A percentile compares a stretch with the other conserved stretches of the same genome.
phyloP scores from a whole-genome alignment of 2,329 filamentous ascomycete species.

The Cordyceps tenuipes region DNA sequence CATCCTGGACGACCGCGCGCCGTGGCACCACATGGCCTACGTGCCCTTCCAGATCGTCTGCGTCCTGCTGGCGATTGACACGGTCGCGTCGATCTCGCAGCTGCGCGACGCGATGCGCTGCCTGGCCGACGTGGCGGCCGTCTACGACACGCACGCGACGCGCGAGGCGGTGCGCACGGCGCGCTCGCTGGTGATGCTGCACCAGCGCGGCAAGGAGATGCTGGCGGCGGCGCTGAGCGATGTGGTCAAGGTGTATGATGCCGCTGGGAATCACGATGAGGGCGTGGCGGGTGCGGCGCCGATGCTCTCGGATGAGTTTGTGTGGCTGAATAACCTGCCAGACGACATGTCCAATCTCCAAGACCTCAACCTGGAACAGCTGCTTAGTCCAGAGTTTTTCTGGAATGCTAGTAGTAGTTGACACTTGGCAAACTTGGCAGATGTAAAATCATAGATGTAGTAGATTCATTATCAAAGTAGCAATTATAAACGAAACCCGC shows the following conservation, averaged over 20 bases:
- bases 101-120: slow-evolving; percentile 43
- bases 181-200: slow-evolving; percentile 42
- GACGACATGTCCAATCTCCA: slow-evolving; percentile 36
- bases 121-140: slow-evolving; percentile 31
- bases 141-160: slow-evolving; percentile 39
- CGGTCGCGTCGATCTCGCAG: slow-evolving; percentile 35
- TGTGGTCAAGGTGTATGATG: slow-evolving; percentile 26
- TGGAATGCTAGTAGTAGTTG: slow-evolving; percentile 13
- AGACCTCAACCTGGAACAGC: slow-evolving; percentile 35
- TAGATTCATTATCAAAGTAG: background rate
- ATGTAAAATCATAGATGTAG: background rate
- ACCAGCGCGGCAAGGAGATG: slow-evolving; percentile 42
- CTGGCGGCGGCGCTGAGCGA: slow-evolving; percentile 28
- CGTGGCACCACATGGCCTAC: slow-evolving; percentile 53
- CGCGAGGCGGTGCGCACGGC: slow-evolving; percentile 47
- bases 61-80: slow-evolving; percentile 47
- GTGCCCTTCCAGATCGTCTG: slow-evolving; percentile 52
- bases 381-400: slow-evolving; percentile 20
- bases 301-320: slow-evolving; percentile 25
- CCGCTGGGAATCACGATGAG: slow-evolving; percentile 20
- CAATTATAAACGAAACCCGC: background rate
- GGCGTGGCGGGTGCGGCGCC: slow-evolving; percentile 12
- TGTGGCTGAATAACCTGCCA: slow-evolving; percentile 34
- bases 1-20: slow-evolving; percentile 35
- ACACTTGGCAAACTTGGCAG: background rate